A percentile compares a stretch with the other conserved stretches of the same genome.
Conservation (phyloP, 306 rosid genomes). For the Carpinus fangiana region DNA sequence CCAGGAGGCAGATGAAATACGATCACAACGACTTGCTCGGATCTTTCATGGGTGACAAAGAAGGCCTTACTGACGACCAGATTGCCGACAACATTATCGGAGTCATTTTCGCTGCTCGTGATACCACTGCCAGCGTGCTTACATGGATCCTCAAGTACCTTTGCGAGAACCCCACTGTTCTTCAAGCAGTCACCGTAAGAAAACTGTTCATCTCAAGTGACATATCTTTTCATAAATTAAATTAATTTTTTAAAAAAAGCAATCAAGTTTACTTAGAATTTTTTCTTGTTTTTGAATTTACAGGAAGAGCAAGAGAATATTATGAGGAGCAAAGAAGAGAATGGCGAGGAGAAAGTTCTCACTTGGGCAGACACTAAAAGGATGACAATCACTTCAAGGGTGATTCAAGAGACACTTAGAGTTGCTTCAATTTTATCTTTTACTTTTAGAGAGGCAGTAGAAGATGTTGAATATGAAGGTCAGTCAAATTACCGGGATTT, state of each 20-base stretch:
- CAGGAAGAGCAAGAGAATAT: slow-evolving; percentile 84
- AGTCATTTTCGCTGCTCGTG: slow-evolving; percentile 94
- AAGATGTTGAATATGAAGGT: slow-evolving; percentile 93
- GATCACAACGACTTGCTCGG: slow-evolving; percentile 70
- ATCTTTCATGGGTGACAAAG: slow-evolving; percentile 79
- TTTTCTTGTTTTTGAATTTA: not conserved
- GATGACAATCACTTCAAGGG: slow-evolving; percentile 84
- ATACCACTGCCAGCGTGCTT: slow-evolving; percentile 92
- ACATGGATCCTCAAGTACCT: slow-evolving; percentile 93
- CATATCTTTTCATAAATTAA: not conserved
- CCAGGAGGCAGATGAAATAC: slow-evolving; percentile 54
- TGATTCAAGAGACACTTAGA: slow-evolving; percentile 90
- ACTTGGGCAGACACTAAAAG: slow-evolving; percentile 80
- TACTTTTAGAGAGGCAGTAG: slow-evolving; percentile 93
- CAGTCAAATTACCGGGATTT: slow-evolving; percentile 20
- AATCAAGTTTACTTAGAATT: not conserved
- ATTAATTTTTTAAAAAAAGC: too few species aligned
- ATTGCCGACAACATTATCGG: slow-evolving; percentile 93
- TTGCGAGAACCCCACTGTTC: slow-evolving; percentile 75
- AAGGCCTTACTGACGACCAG: slow-evolving; percentile 84
- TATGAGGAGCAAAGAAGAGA: slow-evolving; percentile 48
- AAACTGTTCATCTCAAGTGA: not conserved
- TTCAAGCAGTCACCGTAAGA: slow-evolving; percentile 84
- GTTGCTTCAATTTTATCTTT: slow-evolving; percentile 89
- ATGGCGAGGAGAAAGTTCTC: slow-evolving; percentile 50